phyloP scores from a whole-genome alignment of 345 rosid genomes.

The Bretschneidera sinensis region DNA sequence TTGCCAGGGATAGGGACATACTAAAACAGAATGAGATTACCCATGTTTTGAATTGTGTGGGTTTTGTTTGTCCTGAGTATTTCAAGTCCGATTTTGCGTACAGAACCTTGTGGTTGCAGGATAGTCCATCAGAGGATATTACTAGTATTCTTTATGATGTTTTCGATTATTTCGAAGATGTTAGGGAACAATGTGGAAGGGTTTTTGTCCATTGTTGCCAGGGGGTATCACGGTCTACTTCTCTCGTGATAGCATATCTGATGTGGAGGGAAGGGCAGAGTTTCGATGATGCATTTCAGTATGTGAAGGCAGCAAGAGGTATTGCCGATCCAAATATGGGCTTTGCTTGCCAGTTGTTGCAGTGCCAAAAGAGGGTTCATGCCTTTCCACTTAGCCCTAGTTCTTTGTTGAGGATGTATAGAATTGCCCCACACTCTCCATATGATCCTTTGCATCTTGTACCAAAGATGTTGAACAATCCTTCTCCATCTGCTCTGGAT shows the following conservation, averaged over 20 bases:
- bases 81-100: constrained; percentile 83
- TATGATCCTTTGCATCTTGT: constrained; percentile 99
- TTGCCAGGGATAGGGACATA: constrained; percentile 79
- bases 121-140: constrained; percentile 97
- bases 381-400: constrained; percentile 97
- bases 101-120: constrained; percentile 97
- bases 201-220: constrained; percentile 98
- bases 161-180: constrained; percentile 99
- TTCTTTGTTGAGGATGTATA: constrained; percentile 86
- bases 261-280: constrained; percentile 99
- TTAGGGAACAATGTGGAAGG: constrained; percentile 84
- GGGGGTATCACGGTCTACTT: constrained; percentile 99
- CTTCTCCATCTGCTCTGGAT: constrained; percentile 72
- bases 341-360: constrained; percentile 94
- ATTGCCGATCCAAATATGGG: constrained; percentile 99
- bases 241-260: constrained; percentile 92
- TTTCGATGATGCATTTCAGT: constrained; percentile 97
- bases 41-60: constrained; percentile 92
- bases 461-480: constrained; percentile 87
- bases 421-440: constrained; percentile 92
- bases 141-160: constrained; percentile 97
- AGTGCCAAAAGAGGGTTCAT: constrained; percentile 97
- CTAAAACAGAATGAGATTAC: constrained; percentile 82
- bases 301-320: constrained; percentile 93
- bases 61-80: constrained; percentile 97